Evolutionary conservation across 2,329 filamentous ascomycete species (phyloP).

Genomic region (Botrytis porri): DNA sequence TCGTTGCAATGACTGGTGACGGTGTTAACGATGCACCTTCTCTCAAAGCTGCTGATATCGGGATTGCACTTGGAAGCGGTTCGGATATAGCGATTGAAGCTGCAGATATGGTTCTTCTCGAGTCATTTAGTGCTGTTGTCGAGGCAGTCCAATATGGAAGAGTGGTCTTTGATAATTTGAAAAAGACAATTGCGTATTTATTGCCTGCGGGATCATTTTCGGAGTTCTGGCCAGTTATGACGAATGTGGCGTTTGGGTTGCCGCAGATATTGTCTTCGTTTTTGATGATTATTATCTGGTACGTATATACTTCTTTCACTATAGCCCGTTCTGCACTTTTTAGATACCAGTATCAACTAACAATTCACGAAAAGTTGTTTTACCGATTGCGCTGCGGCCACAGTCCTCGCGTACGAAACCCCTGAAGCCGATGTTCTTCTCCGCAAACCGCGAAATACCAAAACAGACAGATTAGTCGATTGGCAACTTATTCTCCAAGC

Average conservation of each 20-base stretch:
- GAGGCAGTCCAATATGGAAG: slow-evolving; percentile 70
- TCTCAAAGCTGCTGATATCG: slow-evolving; percentile 63
- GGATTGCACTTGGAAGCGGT: slow-evolving; percentile 56
- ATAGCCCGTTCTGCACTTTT: not conserved
- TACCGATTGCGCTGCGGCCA: slow-evolving; percentile 70
- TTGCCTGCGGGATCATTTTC: slow-evolving; percentile 59
- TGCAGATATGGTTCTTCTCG: slow-evolving; percentile 60
- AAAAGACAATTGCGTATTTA: slow-evolving; percentile 63
- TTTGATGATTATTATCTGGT: slow-evolving; percentile 45
- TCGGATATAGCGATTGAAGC: slow-evolving; percentile 61
- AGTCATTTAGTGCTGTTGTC: slow-evolving; percentile 69
- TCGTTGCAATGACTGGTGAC: slow-evolving; percentile 52
- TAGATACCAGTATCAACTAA: not conserved
- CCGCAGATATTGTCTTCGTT: slow-evolving; percentile 58
- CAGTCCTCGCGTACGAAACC: slow-evolving; percentile 70
- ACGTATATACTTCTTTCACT: not conserved
- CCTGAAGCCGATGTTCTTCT: slow-evolving; percentile 72
- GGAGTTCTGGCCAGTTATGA: slow-evolving; percentile 58
- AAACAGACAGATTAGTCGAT: slow-evolving; percentile 69
- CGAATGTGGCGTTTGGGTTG: slow-evolving; percentile 56
- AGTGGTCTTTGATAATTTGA: slow-evolving; percentile 76
- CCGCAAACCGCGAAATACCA: slow-evolving; percentile 63
- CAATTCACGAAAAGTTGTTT: slow-evolving; percentile 49
- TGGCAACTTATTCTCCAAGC: slow-evolving; percentile 68
- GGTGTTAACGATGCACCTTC: slow-evolving; percentile 52